phyloP scores from a whole-genome alignment of 371 early-diverging fungal species.

The Mycotypha africana region DNA sequence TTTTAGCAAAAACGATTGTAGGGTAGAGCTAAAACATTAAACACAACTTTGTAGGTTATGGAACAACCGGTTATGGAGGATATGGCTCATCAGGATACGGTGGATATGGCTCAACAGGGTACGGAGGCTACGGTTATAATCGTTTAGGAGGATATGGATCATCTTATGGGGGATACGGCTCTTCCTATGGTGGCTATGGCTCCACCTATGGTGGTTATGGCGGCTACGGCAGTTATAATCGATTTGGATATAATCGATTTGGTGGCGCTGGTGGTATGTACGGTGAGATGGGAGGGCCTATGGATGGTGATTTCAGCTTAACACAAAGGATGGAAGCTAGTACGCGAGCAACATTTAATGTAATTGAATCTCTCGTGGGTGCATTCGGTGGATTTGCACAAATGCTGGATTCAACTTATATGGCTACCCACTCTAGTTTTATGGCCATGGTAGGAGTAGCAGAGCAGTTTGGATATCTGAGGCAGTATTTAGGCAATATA shows the following conservation, averaged over 20 bases:
- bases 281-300: conserved; percentile 55
- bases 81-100: conserved; percentile 13
- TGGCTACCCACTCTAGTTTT: conserved; percentile 94
- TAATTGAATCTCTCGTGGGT: conserved; percentile 86
- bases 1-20: too few species aligned
- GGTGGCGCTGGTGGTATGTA: conserved; percentile 46
- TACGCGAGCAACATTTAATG: conserved; percentile 84
- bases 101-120: conserved; percentile 2
- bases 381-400: conserved; percentile 96
- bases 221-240: conserved; percentile 18
- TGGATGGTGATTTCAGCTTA: conserved; percentile 54
- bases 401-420: conserved; percentile 95
- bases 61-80: conserved; percentile 14
- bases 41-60: too few species aligned
- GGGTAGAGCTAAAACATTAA: too few species aligned
- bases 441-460: conserved; percentile 97
- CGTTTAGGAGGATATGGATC: conserved; percentile 13
- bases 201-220: conserved; percentile 11
- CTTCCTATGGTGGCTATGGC: conserved; percentile 10
- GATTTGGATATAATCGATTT: conserved; percentile 25
- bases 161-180: conserved; percentile 16
- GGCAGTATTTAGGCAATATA: conserved; percentile 75
- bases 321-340: conserved; percentile 80
- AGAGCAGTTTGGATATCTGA: conserved; percentile 89
- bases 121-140: conserved; percentile 6